These are phyloP conservation scores for Penicillium sp. DNA, from an alignment of 2,329 filamentous ascomycete species.

Conservation along the genomic window DNA sequence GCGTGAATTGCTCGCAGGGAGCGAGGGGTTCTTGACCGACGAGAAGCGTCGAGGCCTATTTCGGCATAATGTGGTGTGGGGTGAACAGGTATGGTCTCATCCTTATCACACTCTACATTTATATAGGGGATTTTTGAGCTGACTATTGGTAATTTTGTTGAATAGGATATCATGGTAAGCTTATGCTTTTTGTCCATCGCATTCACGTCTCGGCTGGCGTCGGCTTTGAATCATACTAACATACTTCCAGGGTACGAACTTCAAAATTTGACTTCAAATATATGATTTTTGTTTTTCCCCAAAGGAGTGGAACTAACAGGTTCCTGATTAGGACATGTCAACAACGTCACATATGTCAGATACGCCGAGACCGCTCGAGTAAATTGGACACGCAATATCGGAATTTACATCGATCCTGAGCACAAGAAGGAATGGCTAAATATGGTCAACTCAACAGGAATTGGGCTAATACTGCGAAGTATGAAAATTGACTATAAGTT, in stretches of 20 bases:
- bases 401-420: slow-evolving; percentile 59
- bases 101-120: neutral
- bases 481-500: slow-evolving; percentile 87
- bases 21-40: slow-evolving; percentile 72
- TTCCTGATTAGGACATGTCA: slow-evolving; percentile 67
- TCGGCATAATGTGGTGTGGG: slow-evolving; percentile 73
- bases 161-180: slow-evolving; percentile 50
- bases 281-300: too few species aligned
- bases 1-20: slow-evolving; percentile 70
- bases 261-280: neutral
- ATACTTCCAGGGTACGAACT: slow-evolving; percentile 27
- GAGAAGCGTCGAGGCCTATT: slow-evolving; percentile 63
- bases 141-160: neutral
- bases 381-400: slow-evolving; percentile 75
- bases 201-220: neutral
- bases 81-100: slow-evolving; percentile 69
- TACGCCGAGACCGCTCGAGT: slow-evolving; percentile 81
- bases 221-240: slow-evolving; percentile 9
- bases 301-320: neutral
- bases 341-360: slow-evolving; percentile 80
- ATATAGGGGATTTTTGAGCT: neutral
- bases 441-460: slow-evolving; percentile 64
- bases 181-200: neutral
- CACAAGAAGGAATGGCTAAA: slow-evolving; percentile 67
- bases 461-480: slow-evolving; percentile 76